Base-by-base conservation (phyloP, 768 basidiomycete genomes). In the Lentinula aciculospora region DNA sequence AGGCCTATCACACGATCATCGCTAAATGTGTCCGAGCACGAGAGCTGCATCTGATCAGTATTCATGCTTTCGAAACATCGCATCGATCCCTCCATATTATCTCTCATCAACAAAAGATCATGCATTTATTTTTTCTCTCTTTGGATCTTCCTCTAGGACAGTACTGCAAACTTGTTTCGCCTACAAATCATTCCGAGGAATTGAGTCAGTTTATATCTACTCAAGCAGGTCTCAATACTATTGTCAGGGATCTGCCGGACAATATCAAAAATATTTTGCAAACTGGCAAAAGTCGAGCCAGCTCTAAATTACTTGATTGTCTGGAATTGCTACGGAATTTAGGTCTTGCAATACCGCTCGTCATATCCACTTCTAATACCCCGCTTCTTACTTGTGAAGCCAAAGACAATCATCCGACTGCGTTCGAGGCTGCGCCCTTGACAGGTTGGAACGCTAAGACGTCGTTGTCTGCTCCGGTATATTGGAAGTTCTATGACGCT, bases 1-100 rank as follows among this genome's bases (percentile, higher is more conserved):
- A 93, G 62, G 62, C 82, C 28, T 89, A 89, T 65, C 93, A 92
- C 13, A 92, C 81, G 68, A 79, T 88, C 44, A 74, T 82, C 13
- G 91, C 87, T 13, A 85, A 84, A 63, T 77, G 79, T 29, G 72
- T 83, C 1, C 80, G 93, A 44, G 81, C 83, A 17, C 81, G 83
- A 27, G 76, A 82, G 58, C 71, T 92, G 1, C 89, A 93, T 64
- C 69, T 86, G 25, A 74, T 76, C 46, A 74, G 76, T 25, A 72
- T 86, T 31, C 66, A 71, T 23, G 72, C 76, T 4, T 73, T 91
- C 51, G 77, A 82, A 60, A 66, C 64, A 9, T 57, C 58, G 1
- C 59, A 68, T 25, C 55, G 71, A 12, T 80, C 79, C 15, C 58
- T 71, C 2, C 69, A 76, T 53, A 71, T 89, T 46, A 72, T 85